Base-by-base conservation (phyloP, 2,329 filamentous ascomycete genomes). In the Tetracladium maxilliforme region DNA sequence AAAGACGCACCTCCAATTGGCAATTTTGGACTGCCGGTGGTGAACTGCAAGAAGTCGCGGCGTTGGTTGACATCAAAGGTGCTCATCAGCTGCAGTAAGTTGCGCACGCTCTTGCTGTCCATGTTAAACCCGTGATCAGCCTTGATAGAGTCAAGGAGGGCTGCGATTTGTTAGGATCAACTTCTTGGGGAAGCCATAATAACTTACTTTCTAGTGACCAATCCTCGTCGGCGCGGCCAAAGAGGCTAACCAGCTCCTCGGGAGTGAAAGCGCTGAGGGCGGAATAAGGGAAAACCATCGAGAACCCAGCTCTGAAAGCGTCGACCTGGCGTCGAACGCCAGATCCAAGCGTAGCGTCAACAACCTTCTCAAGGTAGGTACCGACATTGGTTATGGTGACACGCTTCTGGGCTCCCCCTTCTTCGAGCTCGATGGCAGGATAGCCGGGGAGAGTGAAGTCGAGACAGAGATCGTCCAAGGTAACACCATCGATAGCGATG, bases 121-220 rank as follows among this genome's bases (percentile, higher is more conserved):
- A 98, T 90, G 41, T 95, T 98, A 59, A 82, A 98, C 7, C 90
- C 90, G 46, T 98, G 90, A 41, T 98, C 90, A 15, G 90, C 90
- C 56, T 98, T 98, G 57, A 98, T 87, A 1, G 87, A 94, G 45
- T 98, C 90, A 70, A 92, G 92, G 20, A 98, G 70, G 31, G 90
- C 82, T 90, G 39, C 4, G 26, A 31, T 21, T 23, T 31, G 15
- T 26, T 33, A 38, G 30, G 42, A 24, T 30, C 21, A 21, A 18
- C 19, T 21, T 10, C 2, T 6, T 6, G 4, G 24, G 13, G 14
- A 18, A 13, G 7, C 4, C 12, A 30, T 7, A 20, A 19, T 28
- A n/a, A 63, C 81, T 65, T 69, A 90, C 82, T 98, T 48, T 95
- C 87, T 36, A 98, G 74, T 13, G 82, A 83, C 90, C 90, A 98